Percentiles rank a stretch among this genome's conserved stretches.
Conservation (phyloP, 2,329 filamentous ascomycete genomes). For the Pseudogymnoascus sp. region DNA sequence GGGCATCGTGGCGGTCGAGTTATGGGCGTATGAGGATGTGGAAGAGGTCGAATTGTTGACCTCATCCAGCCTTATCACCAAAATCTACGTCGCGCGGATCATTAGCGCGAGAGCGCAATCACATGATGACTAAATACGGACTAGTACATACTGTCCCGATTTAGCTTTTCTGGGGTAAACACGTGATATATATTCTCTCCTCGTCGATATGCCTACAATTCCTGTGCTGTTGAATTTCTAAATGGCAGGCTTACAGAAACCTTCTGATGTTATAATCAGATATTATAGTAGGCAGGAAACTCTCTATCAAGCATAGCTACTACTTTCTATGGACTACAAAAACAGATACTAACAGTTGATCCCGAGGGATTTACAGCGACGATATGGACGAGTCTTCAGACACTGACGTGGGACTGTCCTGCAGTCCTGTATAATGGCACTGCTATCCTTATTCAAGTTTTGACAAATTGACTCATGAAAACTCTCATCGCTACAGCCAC, state of each 20-base stretch:
- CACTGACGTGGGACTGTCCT: background rate
- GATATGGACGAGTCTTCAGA: background rate
- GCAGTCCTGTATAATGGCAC: background rate
- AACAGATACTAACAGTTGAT: background rate
- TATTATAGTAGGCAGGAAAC: too few relatives aligned
- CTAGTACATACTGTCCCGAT: background rate
- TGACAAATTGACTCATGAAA: background rate
- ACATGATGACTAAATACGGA: background rate
- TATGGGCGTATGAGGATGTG: background rate
- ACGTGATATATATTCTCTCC: background rate
- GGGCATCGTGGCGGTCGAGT: slow-evolving; percentile 44
- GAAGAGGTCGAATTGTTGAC: background rate
- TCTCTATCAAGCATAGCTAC: background rate
- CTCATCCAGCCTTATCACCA: slow-evolving; percentile 8
- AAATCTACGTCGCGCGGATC: slow-evolving; percentile 2
- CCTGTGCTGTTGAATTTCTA: background rate
- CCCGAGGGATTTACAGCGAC: background rate
- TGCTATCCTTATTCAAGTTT: background rate
- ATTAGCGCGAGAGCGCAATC: background rate
- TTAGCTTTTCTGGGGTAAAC: background rate
- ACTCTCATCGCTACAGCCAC: background rate
- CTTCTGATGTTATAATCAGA: background rate
- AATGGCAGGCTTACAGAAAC: background rate
- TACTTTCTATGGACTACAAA: background rate
- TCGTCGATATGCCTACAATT: background rate